phyloP scores from a whole-genome alignment of 768 basidiomycete species.

The Amanita jacksonii region DNA sequence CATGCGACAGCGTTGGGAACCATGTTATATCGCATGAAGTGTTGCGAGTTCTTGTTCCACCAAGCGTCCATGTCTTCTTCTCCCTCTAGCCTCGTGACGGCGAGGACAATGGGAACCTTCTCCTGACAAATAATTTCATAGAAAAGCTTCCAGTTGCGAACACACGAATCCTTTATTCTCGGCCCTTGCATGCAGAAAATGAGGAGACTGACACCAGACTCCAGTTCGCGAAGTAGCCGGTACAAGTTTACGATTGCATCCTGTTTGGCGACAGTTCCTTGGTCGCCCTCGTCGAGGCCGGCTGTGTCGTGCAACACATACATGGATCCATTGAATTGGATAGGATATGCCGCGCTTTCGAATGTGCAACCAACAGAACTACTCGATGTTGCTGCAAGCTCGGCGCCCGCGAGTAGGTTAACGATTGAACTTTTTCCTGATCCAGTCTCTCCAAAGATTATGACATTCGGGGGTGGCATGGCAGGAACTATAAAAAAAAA shows the following conservation, averaged over 20 bases:
- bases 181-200: slow-evolving; percentile 32
- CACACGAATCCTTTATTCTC: slow-evolving; percentile 22
- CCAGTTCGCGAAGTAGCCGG: slow-evolving; percentile 24
- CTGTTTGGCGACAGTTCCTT: slow-evolving; percentile 13
- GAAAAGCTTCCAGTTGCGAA: slow-evolving; percentile 31
- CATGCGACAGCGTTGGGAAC: slow-evolving; percentile 25
- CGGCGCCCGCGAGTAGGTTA: slow-evolving; percentile 25
- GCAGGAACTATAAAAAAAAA: neutral
- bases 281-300: slow-evolving; percentile 28
- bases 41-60: slow-evolving; percentile 21
- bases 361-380: slow-evolving; percentile 28
- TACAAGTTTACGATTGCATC: slow-evolving; percentile 18
- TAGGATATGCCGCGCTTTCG: slow-evolving; percentile 17
- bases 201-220: slow-evolving; percentile 29
- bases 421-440: slow-evolving; percentile 32
- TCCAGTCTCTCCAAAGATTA: slow-evolving; percentile 34
- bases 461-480: slow-evolving; percentile 16
- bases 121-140: slow-evolving; percentile 26
- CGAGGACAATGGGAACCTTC: slow-evolving; percentile 29
- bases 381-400: slow-evolving; percentile 22
- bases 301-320: slow-evolving; percentile 29
- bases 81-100: slow-evolving; percentile 29
- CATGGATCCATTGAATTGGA: slow-evolving; percentile 14
- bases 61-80: slow-evolving; percentile 22
- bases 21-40: slow-evolving; percentile 23